A percentile compares a stretch with the other conserved stretches of the same genome.
These are phyloP conservation scores for Mucor piriformis DNA, from an alignment of 371 early-diverging fungal genomes.

Conservation along the genomic window DNA sequence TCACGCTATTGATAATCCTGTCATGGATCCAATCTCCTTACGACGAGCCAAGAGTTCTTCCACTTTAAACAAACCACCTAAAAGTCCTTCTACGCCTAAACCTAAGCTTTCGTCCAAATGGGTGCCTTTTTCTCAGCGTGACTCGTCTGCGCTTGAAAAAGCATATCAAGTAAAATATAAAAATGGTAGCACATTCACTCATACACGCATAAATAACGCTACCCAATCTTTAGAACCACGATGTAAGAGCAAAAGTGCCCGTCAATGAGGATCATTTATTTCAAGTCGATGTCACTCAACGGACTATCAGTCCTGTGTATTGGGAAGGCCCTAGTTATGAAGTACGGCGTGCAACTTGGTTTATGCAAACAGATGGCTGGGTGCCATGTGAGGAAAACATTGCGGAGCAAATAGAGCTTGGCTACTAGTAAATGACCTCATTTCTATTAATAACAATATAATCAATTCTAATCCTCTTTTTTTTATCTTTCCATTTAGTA, in stretches of 20 bases:
- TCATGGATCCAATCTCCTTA: slow-evolving; percentile 28
- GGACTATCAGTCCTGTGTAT: slow-evolving; percentile 76
- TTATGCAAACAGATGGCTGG: slow-evolving; percentile 69
- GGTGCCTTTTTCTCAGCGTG: slow-evolving; percentile 64
- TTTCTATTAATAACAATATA: background rate
- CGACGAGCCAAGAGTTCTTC: slow-evolving; percentile 29
- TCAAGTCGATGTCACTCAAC: slow-evolving; percentile 74
- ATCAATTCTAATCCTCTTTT: background rate
- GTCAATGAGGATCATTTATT: slow-evolving; percentile 80
- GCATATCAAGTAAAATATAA: slow-evolving; percentile 48
- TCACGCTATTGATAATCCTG: slow-evolving; percentile 36
- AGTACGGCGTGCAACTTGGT: slow-evolving; percentile 84
- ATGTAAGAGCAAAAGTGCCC: slow-evolving; percentile 43
- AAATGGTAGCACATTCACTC: background rate
- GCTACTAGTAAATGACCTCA: slow-evolving; percentile 64
- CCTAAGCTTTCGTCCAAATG: slow-evolving; percentile 50
- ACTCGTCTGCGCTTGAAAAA: slow-evolving; percentile 60
- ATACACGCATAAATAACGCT: too few species aligned
- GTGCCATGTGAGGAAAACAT: slow-evolving; percentile 82
- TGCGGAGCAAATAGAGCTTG: slow-evolving; percentile 78
- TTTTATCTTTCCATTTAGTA: slow-evolving; percentile 25
- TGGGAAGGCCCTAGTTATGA: slow-evolving; percentile 85
- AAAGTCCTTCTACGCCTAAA: slow-evolving; percentile 14
- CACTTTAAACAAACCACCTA: slow-evolving; percentile 20
- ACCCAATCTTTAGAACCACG: slow-evolving; percentile 28